Evolutionary conservation across 129 eudicot genomes (phyloP).

Genomic region (Flaveria brownii): DNA sequence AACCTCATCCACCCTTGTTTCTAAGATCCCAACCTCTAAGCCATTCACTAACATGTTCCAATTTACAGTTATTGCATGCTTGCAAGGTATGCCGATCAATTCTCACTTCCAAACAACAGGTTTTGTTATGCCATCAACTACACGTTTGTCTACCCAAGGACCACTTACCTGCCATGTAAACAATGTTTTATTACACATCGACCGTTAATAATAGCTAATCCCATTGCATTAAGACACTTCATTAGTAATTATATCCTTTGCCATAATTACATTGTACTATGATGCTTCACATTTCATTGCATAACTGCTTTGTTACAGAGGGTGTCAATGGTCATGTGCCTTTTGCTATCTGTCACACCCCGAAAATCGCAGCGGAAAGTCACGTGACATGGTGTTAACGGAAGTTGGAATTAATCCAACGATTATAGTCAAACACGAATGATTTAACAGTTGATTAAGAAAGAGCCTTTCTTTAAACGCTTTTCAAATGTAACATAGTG

Average conservation of each 20-base stretch:
- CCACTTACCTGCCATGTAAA: background rate
- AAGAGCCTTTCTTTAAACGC: too few relatives aligned
- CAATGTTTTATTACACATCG: too few relatives aligned
- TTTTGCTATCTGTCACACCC: background rate
- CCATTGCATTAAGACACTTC: too few relatives aligned
- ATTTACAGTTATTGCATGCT: background rate
- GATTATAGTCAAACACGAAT: too few relatives aligned
- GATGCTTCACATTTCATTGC: background rate
- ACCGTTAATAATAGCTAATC: too few relatives aligned
- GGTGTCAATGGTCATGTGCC: background rate
- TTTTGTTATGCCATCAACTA: background rate
- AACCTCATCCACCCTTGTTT: background rate
- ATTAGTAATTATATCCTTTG: background rate
- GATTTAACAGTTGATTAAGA: too few relatives aligned
- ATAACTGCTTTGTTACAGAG: background rate
- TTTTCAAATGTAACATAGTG: too few relatives aligned
- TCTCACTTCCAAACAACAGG: background rate
- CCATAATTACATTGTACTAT: background rate
- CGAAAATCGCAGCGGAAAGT: too few relatives aligned
- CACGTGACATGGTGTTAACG: too few relatives aligned
- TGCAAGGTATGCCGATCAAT: background rate
- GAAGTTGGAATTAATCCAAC: too few relatives aligned
- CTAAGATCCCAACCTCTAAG: background rate
- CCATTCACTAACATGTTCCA: background rate
- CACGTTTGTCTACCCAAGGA: background rate